Evolutionary conservation across 2,329 filamentous ascomycete species (phyloP), one percentile per base, ranked within the genome.

Genomic region (Fonsecaea monophora): DNA sequence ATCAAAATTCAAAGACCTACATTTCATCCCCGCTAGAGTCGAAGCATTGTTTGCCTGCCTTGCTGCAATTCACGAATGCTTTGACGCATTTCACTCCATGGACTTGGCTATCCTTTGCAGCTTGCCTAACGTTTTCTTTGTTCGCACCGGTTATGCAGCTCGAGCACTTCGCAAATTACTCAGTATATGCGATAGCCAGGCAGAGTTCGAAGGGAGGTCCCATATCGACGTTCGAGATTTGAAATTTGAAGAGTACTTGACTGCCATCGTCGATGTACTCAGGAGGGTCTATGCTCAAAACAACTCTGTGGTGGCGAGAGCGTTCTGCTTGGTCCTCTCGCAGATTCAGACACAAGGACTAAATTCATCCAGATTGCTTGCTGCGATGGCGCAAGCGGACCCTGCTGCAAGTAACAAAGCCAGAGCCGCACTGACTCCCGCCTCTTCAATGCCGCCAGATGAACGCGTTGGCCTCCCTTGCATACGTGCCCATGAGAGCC

Each of bases 81-180:
- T 93, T 59, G 86, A 89, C 25, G 83, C 84, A 0, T 90, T 93
- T 64, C 77, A 89, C 1, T 79, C 79, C 50, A 85, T 92, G 77
- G 85, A 88, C 58, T 76, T 86, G 9, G 76, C 80, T 2, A 82
- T 80, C 42, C 81, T 92, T 42, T 86, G 87, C 62, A 88, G 84
- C 63, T 76, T 92, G 12, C 90, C 90, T 15, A 89, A 90, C 4
- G 88, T 90, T 74, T 87, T 86, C 75, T 88, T 90, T 72, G 89
- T 91, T 12, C 87, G 90, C 30, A 86, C 91, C 10, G 87, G 89
- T 8, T 92, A 91, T 74, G 87, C 87, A 3, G 84, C 89, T 3
- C 88, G 92, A 38, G 86, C 91, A 40, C 81, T 92, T 37, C 89
- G 92, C 74, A 92, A 92, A 77, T 85, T 92, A 13, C 56, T 66